A percentile compares a stretch with the other conserved stretches of the same genome.
These are phyloP conservation scores for Pythium vanterpoolii DNA, from an alignment of 352 stramenopile species.

Conservation along the genomic window DNA sequence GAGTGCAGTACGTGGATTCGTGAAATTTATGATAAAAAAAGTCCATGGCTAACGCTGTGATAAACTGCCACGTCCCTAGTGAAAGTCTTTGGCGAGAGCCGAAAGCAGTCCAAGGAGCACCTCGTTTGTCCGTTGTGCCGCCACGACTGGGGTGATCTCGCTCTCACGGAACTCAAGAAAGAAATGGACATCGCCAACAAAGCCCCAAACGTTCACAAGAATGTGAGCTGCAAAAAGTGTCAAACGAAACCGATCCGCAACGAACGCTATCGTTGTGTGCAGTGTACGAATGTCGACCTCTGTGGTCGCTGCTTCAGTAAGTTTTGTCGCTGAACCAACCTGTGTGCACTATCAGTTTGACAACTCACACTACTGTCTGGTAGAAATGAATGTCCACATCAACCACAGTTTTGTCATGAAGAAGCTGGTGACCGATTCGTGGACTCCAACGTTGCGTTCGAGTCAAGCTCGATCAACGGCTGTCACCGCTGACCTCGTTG, in stretches of 20 bases:
- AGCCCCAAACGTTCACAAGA: constrained; percentile 72
- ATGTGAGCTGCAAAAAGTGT: constrained; percentile 62
- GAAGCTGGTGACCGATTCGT: constrained; percentile 51
- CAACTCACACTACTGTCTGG: not conserved
- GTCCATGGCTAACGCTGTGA: not conserved
- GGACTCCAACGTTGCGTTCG: constrained; percentile 32
- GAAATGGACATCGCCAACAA: constrained; percentile 72
- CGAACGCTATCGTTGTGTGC: constrained; percentile 75
- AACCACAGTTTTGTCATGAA: constrained; percentile 79
- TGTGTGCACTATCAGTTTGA: not conserved
- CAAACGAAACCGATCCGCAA: constrained; percentile 74
- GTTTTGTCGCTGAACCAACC: constrained; percentile 8
- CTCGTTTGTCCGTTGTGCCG: constrained; percentile 84
- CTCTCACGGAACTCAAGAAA: constrained; percentile 60
- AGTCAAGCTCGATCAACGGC: constrained; percentile 25
- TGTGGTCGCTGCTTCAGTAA: constrained; percentile 76
- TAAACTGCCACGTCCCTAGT: constrained; percentile 26
- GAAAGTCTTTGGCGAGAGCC: constrained; percentile 83
- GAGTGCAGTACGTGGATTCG: constrained; percentile 47
- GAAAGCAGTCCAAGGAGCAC: constrained; percentile 77
- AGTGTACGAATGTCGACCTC: constrained; percentile 75
- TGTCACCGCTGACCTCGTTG: constrained; percentile 41
- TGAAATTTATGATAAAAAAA: not conserved
- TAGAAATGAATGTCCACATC: constrained; percentile 55
- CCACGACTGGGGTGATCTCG: constrained; percentile 71